Base-by-base conservation (phyloP, 306 rosid species). In the Prunus davidiana region DNA sequence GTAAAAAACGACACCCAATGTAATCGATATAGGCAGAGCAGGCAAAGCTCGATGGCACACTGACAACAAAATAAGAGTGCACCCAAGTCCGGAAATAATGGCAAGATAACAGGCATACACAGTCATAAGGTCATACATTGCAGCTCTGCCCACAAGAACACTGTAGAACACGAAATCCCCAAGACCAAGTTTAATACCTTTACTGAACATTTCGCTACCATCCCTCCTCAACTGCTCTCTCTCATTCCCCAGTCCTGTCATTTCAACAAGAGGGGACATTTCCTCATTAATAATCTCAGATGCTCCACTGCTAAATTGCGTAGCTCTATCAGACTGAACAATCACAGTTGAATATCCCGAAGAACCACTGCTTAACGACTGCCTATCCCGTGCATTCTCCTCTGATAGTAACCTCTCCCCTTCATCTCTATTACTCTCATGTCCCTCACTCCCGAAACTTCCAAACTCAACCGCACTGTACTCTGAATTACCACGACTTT, bases 91-190 rank as follows among this genome's bases (percentile, higher is more conserved):
- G 2, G 95, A 94, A 76, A 94, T 85, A 80, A 94, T 94, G 38
- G 97, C 98, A 76, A 94, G 96, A 84, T 94, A 94, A 85, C 97
- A 94, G 73, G 97, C 98, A 78, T 94, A 91, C 8, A 91, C 97
- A 2, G 97, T 94, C 98, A 92, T 94, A 22, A 94, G 96, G 80
- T 94, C 98, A 87, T 90, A 90, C 97, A 91, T 94, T 60, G 98
- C 96, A 81, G 98, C 97, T 82, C 98, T 90, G 52, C 96, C 95
- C 50, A 94, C 98, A 63, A 92, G 97, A 46, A 94, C 98, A 84
- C 96, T 90, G 82, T 94, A 94, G 93, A 94, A 94, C 66, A 92
- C 92, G 64, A 94, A 90, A 78, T 94, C 95, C 69, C 98, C 97
- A 72, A 94, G 95, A 12, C 98, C 97, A 75, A 94, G 98, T 80